These are phyloP conservation scores for Boeremia exigua DNA, from an alignment of 2,329 filamentous ascomycete genomes.

Conservation along the genomic window DNA sequence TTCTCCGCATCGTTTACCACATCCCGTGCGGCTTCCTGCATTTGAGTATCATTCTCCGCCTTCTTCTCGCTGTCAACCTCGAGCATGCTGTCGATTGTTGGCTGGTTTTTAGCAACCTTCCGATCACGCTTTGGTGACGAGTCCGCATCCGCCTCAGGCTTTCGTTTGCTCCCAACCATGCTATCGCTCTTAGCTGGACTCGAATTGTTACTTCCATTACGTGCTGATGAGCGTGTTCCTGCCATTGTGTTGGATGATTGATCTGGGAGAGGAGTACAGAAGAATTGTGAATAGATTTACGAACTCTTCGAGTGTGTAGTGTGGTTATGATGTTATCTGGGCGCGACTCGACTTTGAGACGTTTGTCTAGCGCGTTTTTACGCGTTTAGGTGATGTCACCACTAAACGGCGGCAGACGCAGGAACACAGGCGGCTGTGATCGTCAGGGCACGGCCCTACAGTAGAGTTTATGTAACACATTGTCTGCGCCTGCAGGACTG, in stretches of 20 bases:
- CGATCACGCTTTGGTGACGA: conserved; percentile 52
- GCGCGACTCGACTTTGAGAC: conserved; percentile 12
- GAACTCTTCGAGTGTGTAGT: not conserved
- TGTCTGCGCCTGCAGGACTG: not conserved
- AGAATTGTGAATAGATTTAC: not conserved
- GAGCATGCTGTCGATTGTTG: conserved; percentile 61
- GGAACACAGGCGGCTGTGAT: not conserved
- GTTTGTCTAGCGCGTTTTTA: conserved; percentile 13
- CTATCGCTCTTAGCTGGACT: conserved; percentile 35
- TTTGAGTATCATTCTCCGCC: conserved; percentile 34
- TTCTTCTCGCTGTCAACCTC: conserved; percentile 40
- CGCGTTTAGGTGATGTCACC: conserved; percentile 10
- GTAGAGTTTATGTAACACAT: not conserved
- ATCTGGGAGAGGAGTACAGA: not conserved
- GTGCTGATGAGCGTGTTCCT: conserved; percentile 37
- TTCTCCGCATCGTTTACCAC: conserved; percentile 12
- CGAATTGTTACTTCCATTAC: conserved; percentile 21
- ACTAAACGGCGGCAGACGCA: not conserved
- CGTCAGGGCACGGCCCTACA: not conserved
- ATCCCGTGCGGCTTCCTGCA: conserved; percentile 5
- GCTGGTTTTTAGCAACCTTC: conserved; percentile 55
- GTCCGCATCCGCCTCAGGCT: conserved; percentile 43
- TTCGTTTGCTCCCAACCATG: conserved; percentile 49
- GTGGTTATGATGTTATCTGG: not conserved
- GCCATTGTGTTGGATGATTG: conserved; percentile 27